A percentile compares a stretch with the other conserved stretches of the same genome.
phyloP scores from a whole-genome alignment of 345 rosid species.

The Conringia planisiliqua region DNA sequence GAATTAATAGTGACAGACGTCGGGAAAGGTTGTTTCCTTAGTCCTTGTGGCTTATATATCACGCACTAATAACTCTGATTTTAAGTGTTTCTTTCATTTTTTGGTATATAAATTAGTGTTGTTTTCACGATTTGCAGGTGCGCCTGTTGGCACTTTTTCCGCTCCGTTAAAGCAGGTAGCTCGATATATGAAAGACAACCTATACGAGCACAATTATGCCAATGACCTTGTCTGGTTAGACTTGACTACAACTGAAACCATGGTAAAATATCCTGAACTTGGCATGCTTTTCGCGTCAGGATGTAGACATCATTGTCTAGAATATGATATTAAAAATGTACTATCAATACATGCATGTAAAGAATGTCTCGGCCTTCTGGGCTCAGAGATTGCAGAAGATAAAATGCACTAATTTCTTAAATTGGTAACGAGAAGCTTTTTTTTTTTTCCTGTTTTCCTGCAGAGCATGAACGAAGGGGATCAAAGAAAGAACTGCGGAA shows the following conservation, averaged over 20 bases:
- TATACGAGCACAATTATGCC: slow-evolving; percentile 42
- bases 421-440: slow-evolving; percentile 12
- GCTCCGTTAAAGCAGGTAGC: slow-evolving; percentile 72
- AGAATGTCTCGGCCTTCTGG: neutral
- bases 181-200: slow-evolving; percentile 38
- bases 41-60: neutral
- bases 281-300: neutral
- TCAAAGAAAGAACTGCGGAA: slow-evolving; percentile 43
- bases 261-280: slow-evolving; percentile 37
- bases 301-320: slow-evolving; percentile 1
- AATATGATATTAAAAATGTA: neutral
- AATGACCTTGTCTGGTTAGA: slow-evolving; percentile 66
- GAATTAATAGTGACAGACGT: slow-evolving; percentile 68
- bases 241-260: slow-evolving; percentile 45
- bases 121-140: slow-evolving; percentile 49
- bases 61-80: neutral
- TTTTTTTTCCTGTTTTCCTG: slow-evolving; percentile 24
- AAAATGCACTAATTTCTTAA: neutral
- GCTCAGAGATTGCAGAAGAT: neutral
- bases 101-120: slow-evolving; percentile 5
- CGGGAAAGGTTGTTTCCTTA: slow-evolving; percentile 54
- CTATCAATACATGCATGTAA: neutral
- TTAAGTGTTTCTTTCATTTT: neutral
- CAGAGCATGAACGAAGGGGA: slow-evolving; percentile 47
- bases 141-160: slow-evolving; percentile 66